A percentile compares a stretch with the other conserved stretches of the same genome.
phyloP scores from a whole-genome alignment of 2,329 filamentous ascomycete species.

The Magnaporthiopsis incrustans region DNA sequence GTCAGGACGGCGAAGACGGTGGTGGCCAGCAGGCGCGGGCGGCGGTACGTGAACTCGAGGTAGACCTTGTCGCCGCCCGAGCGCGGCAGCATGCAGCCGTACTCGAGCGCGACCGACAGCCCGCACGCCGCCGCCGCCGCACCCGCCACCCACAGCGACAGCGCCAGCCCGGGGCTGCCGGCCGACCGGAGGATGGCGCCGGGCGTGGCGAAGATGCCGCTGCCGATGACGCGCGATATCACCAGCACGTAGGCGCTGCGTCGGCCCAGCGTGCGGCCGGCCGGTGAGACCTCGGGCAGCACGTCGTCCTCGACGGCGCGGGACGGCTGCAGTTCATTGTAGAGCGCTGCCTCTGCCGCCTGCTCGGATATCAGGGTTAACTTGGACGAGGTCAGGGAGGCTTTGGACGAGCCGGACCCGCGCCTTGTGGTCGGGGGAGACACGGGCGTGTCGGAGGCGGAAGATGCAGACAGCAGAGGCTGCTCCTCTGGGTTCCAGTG shows the following conservation, averaged over 20 bases:
- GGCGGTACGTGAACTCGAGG: conserved; percentile 59
- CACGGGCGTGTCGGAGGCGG: not conserved
- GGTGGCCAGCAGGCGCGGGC: conserved; percentile 55
- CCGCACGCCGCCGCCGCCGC: conserved; percentile 54
- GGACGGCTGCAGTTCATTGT: not conserved
- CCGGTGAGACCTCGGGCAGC: conserved; percentile 48
- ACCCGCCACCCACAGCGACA: conserved; percentile 56
- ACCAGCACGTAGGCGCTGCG: conserved; percentile 58
- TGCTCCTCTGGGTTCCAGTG: not conserved
- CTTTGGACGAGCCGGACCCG: not conserved
- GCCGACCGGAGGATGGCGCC: conserved; percentile 58
- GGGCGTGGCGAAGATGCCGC: conserved; percentile 65
- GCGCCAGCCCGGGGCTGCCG: conserved; percentile 56
- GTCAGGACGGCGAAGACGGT: conserved; percentile 56
- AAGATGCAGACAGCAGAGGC: not conserved
- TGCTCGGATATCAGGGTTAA: not conserved
- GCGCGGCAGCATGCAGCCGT: conserved; percentile 62
- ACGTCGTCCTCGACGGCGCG: conserved; percentile 46
- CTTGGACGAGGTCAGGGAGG: not conserved
- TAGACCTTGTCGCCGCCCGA: conserved; percentile 65
- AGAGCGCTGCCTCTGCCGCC: not conserved
- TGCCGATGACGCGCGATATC: conserved; percentile 61
- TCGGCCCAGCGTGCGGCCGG: conserved; percentile 54
- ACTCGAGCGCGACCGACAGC: conserved; percentile 56
- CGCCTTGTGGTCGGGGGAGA: not conserved